phyloP scores from a whole-genome alignment of 192 early-diverging fungal species.

The Backusella australiensis region DNA sequence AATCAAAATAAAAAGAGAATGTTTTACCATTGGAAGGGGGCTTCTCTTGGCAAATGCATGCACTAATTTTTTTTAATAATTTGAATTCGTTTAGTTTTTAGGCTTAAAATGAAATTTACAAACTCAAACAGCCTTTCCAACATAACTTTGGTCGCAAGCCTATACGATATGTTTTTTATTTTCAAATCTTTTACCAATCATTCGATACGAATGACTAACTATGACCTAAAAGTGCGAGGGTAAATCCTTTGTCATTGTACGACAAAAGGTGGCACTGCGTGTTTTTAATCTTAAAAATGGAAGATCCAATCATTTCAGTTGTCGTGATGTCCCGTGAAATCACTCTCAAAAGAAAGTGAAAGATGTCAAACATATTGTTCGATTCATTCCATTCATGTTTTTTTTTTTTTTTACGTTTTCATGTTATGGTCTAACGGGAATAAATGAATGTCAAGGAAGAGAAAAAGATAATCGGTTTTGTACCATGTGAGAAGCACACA shows the following conservation, averaged over 20 bases:
- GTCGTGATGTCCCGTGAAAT: neutral
- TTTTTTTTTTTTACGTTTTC: neutral
- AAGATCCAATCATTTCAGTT: neutral
- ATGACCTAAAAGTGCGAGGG: neutral
- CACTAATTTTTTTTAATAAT: neutral
- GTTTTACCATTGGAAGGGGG: neutral
- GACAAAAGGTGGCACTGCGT: neutral
- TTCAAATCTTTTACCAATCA: neutral
- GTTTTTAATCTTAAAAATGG: constrained; percentile 6
- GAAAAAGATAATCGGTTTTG: neutral
- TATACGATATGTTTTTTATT: no score
- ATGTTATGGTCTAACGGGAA: neutral
- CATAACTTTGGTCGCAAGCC: no score
- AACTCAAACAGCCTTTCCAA: neutral
- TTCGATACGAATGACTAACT: neutral
- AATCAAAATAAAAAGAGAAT: neutral
- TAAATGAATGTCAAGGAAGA: neutral
- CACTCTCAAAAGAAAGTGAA: neutral
- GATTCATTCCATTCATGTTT: no score
- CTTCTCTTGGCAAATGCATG: neutral
- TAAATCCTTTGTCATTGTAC: neutral
- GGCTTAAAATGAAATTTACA: neutral
- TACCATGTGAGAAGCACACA: neutral
- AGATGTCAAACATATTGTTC: neutral
- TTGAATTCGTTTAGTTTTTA: neutral